Evolutionary conservation across 768 basidiomycete genomes (phyloP), one percentile per base, ranked within the genome.

Genomic region (Suillus hirtellus): DNA sequence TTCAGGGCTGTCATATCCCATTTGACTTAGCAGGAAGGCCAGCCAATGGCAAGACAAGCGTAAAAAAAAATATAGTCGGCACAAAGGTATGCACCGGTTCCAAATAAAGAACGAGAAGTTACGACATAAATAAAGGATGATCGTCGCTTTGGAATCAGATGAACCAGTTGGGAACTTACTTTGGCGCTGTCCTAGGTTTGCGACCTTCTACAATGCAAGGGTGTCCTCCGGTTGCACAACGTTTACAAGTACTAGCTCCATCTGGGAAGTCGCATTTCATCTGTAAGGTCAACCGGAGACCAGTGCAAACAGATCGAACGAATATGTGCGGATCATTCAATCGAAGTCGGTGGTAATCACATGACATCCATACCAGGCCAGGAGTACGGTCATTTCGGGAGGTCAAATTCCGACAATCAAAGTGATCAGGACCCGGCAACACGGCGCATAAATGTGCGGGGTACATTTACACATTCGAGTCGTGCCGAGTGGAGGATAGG

Each of bases 221-320:
- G 75, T 92, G 89, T 1, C 89, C 87, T 59, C 87, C 84, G 34
- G 82, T 69, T 68, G 84, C 88, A 75, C 92, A 94, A 55, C 92
- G 84, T 70, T 83, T 87, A 77, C 92, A 94, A n/a, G 89, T 86
- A 70, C 85, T 87, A 60, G 89, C 86, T 64, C 85, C 80, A 66
- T 79, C 80, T 44, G 88, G 88, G 72, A 93, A 93, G 67, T 88
- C 88, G 76, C 92, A 94, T 81, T 89, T 93, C 92, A 94, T 94
- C 89, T 93, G 66, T 64, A 35, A 35, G 40, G 21, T 64, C 59
- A 38, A 49, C 67, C 67, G 67, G 66, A 62, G 60, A 52, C 37
- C 27, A 53, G 62, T 6, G 60, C 59, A 66, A 67, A 68, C 21
- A 47, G 65, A 63, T 61, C 60, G 47, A 38, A 11, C 60, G 27